Evolutionary conservation across 2,329 filamentous ascomycete species (phyloP).

Genomic region (Botrytis pseudocinerea): DNA sequence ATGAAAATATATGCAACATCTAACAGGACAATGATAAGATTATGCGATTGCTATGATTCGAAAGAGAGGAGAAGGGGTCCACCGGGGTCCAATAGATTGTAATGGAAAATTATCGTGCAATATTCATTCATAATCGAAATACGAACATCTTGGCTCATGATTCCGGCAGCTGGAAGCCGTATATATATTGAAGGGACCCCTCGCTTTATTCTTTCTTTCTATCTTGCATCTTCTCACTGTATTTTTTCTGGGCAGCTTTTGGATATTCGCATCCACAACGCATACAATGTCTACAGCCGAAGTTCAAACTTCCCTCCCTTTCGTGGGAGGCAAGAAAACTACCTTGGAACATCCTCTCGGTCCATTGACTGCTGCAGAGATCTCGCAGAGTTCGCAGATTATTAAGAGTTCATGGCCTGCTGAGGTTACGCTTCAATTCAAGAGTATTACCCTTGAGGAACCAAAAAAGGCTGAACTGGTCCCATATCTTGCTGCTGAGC

Average conservation of each 20-base stretch:
- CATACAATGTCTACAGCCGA: slow-evolving; percentile 27
- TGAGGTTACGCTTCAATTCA: slow-evolving; percentile 59
- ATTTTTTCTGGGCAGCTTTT: neutral
- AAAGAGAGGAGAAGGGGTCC: neutral
- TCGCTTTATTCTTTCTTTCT: too few relatives aligned
- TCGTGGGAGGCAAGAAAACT: slow-evolving; percentile 33
- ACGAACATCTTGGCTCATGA: neutral
- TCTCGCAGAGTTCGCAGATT: slow-evolving; percentile 51
- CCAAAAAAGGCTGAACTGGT: slow-evolving; percentile 54
- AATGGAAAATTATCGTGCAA: slow-evolving; percentile 2
- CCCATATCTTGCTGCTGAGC: slow-evolving; percentile 52
- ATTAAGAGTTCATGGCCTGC: slow-evolving; percentile 56
- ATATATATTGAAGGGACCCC: slow-evolving; percentile 15
- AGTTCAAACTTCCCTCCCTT: slow-evolving; percentile 32
- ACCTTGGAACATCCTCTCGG: slow-evolving; percentile 55
- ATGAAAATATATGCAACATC: neutral
- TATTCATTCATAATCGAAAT: neutral
- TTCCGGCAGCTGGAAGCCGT: neutral
- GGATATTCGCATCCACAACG: neutral
- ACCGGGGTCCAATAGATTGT: neutral
- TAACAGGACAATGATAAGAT: slow-evolving; percentile 17
- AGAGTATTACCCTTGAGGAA: slow-evolving; percentile 60
- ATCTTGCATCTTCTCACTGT: neutral
- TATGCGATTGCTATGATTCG: neutral
- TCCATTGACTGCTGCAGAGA: slow-evolving; percentile 59